Evolutionary conservation across 345 rosid species (phyloP).

Genomic region (Hibiscus trionum): DNA sequence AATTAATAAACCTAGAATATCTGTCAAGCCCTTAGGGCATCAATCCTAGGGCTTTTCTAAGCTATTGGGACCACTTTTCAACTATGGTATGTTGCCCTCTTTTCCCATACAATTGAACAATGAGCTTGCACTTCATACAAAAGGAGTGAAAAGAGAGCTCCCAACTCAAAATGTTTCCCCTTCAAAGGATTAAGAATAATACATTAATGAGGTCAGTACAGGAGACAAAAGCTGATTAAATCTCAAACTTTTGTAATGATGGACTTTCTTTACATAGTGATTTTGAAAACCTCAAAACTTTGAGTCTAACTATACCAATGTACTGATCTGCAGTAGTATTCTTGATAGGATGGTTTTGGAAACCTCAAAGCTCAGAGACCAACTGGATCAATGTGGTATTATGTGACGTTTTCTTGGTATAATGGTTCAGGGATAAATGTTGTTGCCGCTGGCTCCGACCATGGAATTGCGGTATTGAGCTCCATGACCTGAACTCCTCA

Average conservation of each 20-base stretch:
- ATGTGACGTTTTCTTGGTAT: constrained; percentile 19
- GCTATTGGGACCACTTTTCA: constrained; percentile 67
- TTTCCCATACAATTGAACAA: constrained; percentile 18
- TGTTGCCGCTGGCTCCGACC: constrained; percentile 50
- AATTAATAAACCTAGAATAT: constrained; percentile 15
- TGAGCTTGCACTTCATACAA: constrained; percentile 5
- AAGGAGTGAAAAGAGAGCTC: constrained; percentile 5
- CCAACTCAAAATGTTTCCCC: constrained; percentile 34
- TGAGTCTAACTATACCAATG: constrained; percentile 8
- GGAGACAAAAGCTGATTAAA: constrained; percentile 35
- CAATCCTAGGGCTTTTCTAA: constrained; percentile 18
- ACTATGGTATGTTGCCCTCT: constrained; percentile 32
- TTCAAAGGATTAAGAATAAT: constrained; percentile 12
- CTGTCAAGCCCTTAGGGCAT: constrained; percentile 7
- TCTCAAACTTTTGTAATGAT: neutral
- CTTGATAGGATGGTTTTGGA: constrained; percentile 15
- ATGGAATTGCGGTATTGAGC: constrained; percentile 49
- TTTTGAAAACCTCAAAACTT: constrained; percentile 7
- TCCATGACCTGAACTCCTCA: constrained; percentile 23
- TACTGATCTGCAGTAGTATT: constrained; percentile 8
- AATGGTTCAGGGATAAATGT: constrained; percentile 25
- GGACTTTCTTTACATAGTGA: constrained; percentile 12
- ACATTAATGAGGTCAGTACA: constrained; percentile 8
- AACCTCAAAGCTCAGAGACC: constrained; percentile 18
- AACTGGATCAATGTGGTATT: constrained; percentile 31